Percentiles rank a stretch among this genome's conserved stretches.
phyloP scores from a whole-genome alignment of 1,284 basidiomycete genomes.

The Leccinum huronense region DNA sequence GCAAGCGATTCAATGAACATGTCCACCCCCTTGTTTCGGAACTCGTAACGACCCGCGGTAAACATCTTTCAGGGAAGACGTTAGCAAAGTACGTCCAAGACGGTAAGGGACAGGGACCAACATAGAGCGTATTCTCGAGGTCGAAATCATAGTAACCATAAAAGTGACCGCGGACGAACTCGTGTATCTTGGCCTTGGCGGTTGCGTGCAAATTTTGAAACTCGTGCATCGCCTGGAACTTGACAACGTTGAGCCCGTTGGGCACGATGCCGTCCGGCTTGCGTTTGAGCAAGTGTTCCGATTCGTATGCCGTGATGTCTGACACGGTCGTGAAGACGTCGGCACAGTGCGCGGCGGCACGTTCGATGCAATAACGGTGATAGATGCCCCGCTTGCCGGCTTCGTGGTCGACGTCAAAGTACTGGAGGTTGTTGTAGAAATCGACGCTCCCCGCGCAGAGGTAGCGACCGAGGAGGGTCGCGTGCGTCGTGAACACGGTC shows the following conservation, averaged over 20 bases:
- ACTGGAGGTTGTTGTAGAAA: constrained; percentile 99
- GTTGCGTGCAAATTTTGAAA: constrained; percentile 96
- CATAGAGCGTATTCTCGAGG: constrained; percentile 94
- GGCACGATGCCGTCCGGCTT: constrained; percentile 99
- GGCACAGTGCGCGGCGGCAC: constrained; percentile 90
- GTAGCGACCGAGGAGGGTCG: constrained; percentile 97
- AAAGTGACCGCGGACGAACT: constrained; percentile 96
- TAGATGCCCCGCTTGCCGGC: constrained; percentile 97
- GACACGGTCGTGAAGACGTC: constrained; percentile 99
- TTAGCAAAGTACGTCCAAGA: constrained; percentile 6
- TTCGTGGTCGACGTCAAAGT: constrained; percentile 99
- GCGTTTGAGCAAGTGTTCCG: constrained; percentile 93
- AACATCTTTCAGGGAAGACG: constrained; percentile 62
- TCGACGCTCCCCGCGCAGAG: constrained; percentile 97
- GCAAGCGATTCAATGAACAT: constrained; percentile 99
- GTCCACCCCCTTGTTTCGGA: constrained; percentile 98
- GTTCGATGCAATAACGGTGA: constrained; percentile 93
- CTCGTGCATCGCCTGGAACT: constrained; percentile 93
- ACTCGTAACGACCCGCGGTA: constrained; percentile 98
- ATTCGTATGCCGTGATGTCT: constrained; percentile 97
- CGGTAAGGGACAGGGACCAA: constrained; percentile 35
- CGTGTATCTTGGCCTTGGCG: constrained; percentile 95
- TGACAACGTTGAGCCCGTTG: constrained; percentile 97
- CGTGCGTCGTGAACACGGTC: constrained; percentile 97
- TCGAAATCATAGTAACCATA: constrained; percentile 98